Base-by-base conservation (phyloP, 345 rosid species). In the Turritis glabra region DNA sequence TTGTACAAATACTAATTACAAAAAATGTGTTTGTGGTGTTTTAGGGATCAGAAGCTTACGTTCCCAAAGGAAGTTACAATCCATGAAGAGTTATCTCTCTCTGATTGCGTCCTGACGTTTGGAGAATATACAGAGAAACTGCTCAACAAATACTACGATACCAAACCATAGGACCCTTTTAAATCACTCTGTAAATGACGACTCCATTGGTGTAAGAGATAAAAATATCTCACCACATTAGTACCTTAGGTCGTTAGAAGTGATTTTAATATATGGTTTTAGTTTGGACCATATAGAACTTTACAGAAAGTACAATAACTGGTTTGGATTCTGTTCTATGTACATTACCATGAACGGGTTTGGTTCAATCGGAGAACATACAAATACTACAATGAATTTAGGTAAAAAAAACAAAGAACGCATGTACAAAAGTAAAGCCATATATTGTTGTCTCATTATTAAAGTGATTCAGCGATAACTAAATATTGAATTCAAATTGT, bases 41-140 rank as follows among this genome's bases (percentile, higher is more conserved):
- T 48, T 63, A 89, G 96, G 97, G 87, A 89, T 56, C 91, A 93
- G 74, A 83, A 75, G 78, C 98, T 93, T 35, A 85, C 86, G 47
- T 91, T 93, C 64, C 91, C 96, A 0, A 77, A 83, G 27, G 86
- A 85, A 22, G 72, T 84, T 60, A 86, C 82, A 67, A 79, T 83
- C 38, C 90, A 89, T 77, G 72, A 83, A 67, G 91, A 87, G 85
- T 87, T 86, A 80, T 37, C 81, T 71, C 71, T 85, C 17, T 80
- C 91, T 21, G 69, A 82, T 43, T 70, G 73, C 2, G 67, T 80
- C 25, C 82, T 87, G 32, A 88, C 97, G 17, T 93, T 91, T 75
- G 98, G 98, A 74, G 92, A 89, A 67, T 91, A 88, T 57, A 65
- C 96, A 5, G 96, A 88, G 88, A 85, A 74, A 82, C 89, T 88